Conservation (phyloP, 768 basidiomycete genomes). For the Cubamyces sp. region DNA sequence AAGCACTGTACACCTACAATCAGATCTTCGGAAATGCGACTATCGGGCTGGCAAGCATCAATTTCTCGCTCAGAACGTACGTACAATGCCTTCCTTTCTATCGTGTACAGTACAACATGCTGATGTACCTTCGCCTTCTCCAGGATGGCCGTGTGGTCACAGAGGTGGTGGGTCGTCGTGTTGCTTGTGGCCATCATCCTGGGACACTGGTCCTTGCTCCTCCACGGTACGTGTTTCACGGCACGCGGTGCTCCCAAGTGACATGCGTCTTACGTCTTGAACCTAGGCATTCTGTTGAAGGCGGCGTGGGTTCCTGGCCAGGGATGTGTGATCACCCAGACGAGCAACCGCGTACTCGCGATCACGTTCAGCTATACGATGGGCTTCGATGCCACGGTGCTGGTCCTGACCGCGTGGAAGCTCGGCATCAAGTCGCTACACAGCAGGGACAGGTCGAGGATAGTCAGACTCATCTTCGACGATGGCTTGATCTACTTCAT, state of each 20-base stretch:
- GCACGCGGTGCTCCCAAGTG: background rate
- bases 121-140: background rate
- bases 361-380: slow-evolving; percentile 79
- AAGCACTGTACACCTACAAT: slow-evolving; percentile 51
- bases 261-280: background rate
- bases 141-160: slow-evolving; percentile 69
- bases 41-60: slow-evolving; percentile 50
- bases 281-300: slow-evolving; percentile 59
- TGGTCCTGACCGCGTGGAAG: slow-evolving; percentile 63
- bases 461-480: slow-evolving; percentile 66
- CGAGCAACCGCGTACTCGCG: slow-evolving; percentile 65
- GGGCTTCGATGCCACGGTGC: slow-evolving; percentile 69
- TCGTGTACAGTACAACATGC: background rate
- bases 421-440: slow-evolving; percentile 41
- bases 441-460: slow-evolving; percentile 42
- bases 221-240: slow-evolving; percentile 51
- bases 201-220: slow-evolving; percentile 72
- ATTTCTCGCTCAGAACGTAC: slow-evolving; percentile 51
- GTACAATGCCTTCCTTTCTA: slow-evolving; percentile 8
- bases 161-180: slow-evolving; percentile 54
- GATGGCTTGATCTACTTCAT: slow-evolving; percentile 79
- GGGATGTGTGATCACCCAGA: slow-evolving; percentile 59
- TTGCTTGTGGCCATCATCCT: slow-evolving; percentile 58
- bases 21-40: slow-evolving; percentile 49
- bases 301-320: slow-evolving; percentile 55